Base-by-base conservation (phyloP, 768 basidiomycete genomes). In the Mycena filopes region DNA sequence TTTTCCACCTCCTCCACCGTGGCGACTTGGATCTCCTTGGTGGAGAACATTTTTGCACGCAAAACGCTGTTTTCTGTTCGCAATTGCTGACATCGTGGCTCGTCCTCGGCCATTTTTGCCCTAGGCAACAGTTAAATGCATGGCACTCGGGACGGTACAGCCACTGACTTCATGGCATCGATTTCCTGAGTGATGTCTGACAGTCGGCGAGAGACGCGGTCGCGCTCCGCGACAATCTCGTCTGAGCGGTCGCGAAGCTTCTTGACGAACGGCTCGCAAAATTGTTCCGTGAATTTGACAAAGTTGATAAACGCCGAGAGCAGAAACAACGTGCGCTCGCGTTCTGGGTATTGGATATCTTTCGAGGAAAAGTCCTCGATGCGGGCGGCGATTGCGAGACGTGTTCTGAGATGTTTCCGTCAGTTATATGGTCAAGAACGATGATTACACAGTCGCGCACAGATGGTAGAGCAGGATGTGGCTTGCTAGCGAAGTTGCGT, bases 291-390 rank as follows among this genome's bases (percentile, higher is more conserved):
- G 76, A 96, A 97, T 77, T 94, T 94, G 77, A 95, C 87, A 75
- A 96, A 94, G 78, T 98, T 98, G 81, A 96, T 93, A 70, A 97
- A 92, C 3, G 92, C 94, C 38, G 93, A 94, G 67, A 98, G 85
- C 42, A 92, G 81, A 55, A 86, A 82, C 29, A 90, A 83, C 0
- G 94, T 93, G 29, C 96, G 89, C 43, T 89, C 86, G 28, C 87
- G 79, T 10, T 93, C 90, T 1, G 96, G 96, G 48, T 81, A 83
- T 59, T 83, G 82, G 20, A 97, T 75, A 68, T 98, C 96, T 68
- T 82, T 87, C 56, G 92, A 80, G 66, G 83, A 89, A 75, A 97
- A 96, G 74, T 92, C 89, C 58, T 90, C 86, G 41, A 93, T 86
- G 70, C 89, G 83, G 7, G 94, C 91, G 0, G 92, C 89, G 53